Percentiles rank a stretch among this genome's conserved stretches.
Conservation (phyloP, 371 early-diverging fungal genomes). For the Umbelopsis sp. region DNA sequence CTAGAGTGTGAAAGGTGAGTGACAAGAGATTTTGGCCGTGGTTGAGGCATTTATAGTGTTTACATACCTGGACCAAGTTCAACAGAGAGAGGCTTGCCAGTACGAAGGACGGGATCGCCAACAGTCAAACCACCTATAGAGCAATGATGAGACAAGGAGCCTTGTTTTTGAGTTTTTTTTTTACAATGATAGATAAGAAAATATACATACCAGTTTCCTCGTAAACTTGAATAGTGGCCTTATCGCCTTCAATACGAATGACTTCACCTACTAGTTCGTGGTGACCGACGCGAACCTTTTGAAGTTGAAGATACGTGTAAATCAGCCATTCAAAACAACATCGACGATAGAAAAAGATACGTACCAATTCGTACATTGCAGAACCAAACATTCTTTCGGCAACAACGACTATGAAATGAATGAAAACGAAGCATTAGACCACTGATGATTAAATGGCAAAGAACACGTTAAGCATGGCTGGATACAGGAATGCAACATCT, state of each 20-base stretch:
- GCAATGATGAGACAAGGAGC: slow-evolving; percentile 10
- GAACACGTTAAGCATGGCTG: not conserved
- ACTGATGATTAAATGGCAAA: not conserved
- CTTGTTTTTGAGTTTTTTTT: no score
- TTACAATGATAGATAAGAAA: not conserved
- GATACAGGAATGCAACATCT: not conserved
- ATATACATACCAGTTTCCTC: slow-evolving; percentile 94
- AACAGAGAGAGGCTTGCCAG: slow-evolving; percentile 98
- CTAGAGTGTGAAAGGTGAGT: slow-evolving; percentile 30
- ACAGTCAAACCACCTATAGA: slow-evolving; percentile 94
- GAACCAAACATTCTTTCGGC: slow-evolving; percentile 99
- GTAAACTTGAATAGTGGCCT: slow-evolving; percentile 99
- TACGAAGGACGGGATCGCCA: slow-evolving; percentile 98
- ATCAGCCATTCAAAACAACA: not conserved
- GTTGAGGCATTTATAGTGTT: not conserved
- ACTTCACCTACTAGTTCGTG: slow-evolving; percentile 99
- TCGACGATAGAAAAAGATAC: slow-evolving; percentile 1
- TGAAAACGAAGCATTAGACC: not conserved
- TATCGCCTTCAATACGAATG: slow-evolving; percentile 99
- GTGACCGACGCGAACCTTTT: slow-evolving; percentile 97
- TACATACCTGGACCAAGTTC: slow-evolving; percentile 99
- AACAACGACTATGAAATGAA: slow-evolving; percentile 83
- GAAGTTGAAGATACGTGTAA: not conserved
- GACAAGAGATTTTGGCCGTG: slow-evolving; percentile 17
- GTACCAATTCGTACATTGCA: slow-evolving; percentile 99